A percentile compares a stretch with the other conserved stretches of the same genome.
phyloP scores from a whole-genome alignment of 768 basidiomycete genomes.

The Kwoniella botswanensis region DNA sequence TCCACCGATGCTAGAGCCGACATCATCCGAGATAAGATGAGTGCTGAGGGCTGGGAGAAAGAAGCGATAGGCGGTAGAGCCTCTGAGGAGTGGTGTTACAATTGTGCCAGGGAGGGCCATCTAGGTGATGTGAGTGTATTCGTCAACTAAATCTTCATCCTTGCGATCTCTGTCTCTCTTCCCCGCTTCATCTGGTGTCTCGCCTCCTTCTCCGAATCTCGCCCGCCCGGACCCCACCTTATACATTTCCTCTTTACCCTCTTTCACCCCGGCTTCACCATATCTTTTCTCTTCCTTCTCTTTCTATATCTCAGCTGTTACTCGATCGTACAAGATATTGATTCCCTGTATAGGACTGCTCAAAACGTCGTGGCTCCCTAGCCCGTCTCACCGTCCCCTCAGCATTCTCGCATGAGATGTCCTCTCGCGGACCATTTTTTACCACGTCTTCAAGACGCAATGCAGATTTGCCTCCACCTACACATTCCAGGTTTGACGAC shows the following conservation, averaged over 20 bases:
- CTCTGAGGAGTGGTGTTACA: conserved; percentile 49
- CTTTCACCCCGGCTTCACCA: background rate
- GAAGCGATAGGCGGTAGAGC: conserved; percentile 45
- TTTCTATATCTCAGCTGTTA: background rate
- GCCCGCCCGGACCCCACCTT: too few relatives aligned
- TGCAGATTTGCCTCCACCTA: conserved; percentile 21
- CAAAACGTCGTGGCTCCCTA: conserved; percentile 36
- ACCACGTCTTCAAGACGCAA: conserved; percentile 7
- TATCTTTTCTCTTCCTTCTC: background rate
- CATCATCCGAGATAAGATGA: conserved; percentile 21
- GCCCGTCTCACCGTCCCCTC: conserved; percentile 36
- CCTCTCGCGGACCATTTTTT: conserved; percentile 39
- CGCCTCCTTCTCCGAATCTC: background rate
- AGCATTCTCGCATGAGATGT: conserved; percentile 42
- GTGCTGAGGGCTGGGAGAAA: conserved; percentile 37
- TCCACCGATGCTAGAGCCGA: conserved; percentile 19
- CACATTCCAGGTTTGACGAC: conserved; percentile 33
- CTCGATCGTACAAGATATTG: background rate
- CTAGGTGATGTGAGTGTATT: conserved; percentile 45
- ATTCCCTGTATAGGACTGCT: conserved; percentile 38
- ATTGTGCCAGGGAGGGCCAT: conserved; percentile 51
- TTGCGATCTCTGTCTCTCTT: background rate
- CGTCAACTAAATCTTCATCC: background rate
- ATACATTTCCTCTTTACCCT: background rate
- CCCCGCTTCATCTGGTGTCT: background rate